Conservation (phyloP, 441 rosid genomes). For the Hura crepitans region DNA sequence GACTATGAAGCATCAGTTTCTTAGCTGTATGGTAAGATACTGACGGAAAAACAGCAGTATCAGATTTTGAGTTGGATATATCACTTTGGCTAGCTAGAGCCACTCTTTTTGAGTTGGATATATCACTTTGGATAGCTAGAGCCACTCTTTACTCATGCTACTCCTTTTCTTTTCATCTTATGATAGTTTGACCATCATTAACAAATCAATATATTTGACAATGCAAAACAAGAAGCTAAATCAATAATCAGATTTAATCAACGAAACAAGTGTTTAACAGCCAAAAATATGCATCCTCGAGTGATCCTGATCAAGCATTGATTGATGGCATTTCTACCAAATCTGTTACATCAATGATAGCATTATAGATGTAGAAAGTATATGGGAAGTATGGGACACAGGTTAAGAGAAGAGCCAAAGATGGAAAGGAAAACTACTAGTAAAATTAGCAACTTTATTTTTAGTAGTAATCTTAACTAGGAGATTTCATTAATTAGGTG, state of each 20-base stretch:
- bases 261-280: not conserved
- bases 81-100: not conserved
- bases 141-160: not conserved
- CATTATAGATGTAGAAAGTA: too few relatives aligned
- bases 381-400: too few relatives aligned
- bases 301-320: not conserved
- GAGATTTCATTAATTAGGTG: too few relatives aligned
- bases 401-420: too few relatives aligned
- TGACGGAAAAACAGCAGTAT: not conserved
- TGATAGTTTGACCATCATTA: not conserved
- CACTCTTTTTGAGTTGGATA: not conserved
- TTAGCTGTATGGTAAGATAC: not conserved
- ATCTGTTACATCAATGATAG: not conserved
- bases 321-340: not conserved
- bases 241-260: not conserved
- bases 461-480: too few relatives aligned
- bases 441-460: too few relatives aligned
- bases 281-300: not conserved
- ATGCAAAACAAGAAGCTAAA: not conserved
- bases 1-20: conserved; percentile 2
- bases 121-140: not conserved
- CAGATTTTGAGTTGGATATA: conserved; percentile 2
- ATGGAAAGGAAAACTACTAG: too few relatives aligned
- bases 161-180: not conserved
- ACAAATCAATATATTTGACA: not conserved